Evolutionary conservation across 108 stramenopile genomes (phyloP), one percentile per base, ranked within the genome.

Genomic region (Stephanodiscus minutulus): DNA sequence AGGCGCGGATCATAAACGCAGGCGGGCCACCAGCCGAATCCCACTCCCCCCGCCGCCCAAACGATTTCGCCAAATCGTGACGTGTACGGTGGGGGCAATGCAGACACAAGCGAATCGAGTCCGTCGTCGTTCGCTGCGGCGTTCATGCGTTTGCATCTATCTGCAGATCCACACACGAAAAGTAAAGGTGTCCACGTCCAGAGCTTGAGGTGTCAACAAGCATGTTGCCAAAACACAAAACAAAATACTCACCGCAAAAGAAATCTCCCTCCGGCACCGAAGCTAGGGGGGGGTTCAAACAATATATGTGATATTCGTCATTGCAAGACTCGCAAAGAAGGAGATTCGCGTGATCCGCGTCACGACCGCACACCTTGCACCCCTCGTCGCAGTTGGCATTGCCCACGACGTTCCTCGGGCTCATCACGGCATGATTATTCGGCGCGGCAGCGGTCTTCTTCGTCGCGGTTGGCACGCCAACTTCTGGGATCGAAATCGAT

Each of bases 291-390:
- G 88, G 88, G 11, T 69, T 71, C 50, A 90, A 52, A 63, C 89
- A 90, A 64, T 91, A 91, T 0, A 87, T 89, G 61, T 94, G 93
- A 77, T 94, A 94, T 59, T 94, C 93, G 55, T 76, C 90, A 64
- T 90, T 87, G 68, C 93, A 94, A 7, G 75, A 65, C 65, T 94
- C 93, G 66, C 93, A 94, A 10, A 94, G 61, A 9, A 94, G 55
- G 25, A 94, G 62, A 79, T 90, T 88, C 7, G 85, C 86, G 69
- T 94, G 93, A 79, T 94, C 88, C 54, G 87, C 81, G 66, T 94
- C 93, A 41, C 70, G 63, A 29, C 83, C 77, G 65, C 93, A 94
- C 24, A 76, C 63, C 11, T 74, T 68, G 68, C 93, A 94, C 7
- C 93, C 93, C 31, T 82, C 82, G 12, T 77, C 79, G 4, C 36